These are phyloP conservation scores for Capsicum baccatum DNA, from an alignment of 257 asterid species.

Conservation along the genomic window DNA sequence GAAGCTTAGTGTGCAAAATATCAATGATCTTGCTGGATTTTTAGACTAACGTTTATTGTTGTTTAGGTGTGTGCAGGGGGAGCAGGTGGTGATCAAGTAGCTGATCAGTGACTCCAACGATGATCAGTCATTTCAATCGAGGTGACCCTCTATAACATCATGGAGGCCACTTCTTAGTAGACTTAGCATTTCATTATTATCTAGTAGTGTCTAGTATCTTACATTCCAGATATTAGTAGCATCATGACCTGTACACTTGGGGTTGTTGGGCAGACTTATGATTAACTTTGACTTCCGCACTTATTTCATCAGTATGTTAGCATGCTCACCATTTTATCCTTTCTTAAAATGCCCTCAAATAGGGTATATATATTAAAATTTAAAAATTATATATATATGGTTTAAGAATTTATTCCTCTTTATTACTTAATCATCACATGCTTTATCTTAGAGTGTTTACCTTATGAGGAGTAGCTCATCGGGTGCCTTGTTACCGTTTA, in stretches of 20 bases:
- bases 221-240: neutral
- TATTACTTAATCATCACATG: too few species aligned
- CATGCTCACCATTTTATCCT: too few species aligned
- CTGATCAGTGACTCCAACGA: neutral
- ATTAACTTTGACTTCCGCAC: too few species aligned
- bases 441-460: neutral
- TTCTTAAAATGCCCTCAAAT: too few species aligned
- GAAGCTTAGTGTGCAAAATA: neutral
- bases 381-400: too few species aligned
- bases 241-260: neutral
- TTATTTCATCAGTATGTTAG: too few species aligned
- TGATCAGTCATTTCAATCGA: neutral
- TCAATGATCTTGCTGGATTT: neutral
- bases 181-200: too few species aligned
- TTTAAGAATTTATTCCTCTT: too few species aligned
- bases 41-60: neutral
- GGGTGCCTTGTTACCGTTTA: neutral
- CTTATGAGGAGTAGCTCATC: neutral
- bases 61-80: neutral
- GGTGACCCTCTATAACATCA: too few species aligned
- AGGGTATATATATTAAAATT: too few species aligned
- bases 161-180: too few species aligned
- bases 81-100: neutral
- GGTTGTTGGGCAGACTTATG: too few species aligned
- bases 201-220: neutral